Evolutionary conservation across 306 rosid genomes (phyloP).

Genomic region (Corylus heterophylla): DNA sequence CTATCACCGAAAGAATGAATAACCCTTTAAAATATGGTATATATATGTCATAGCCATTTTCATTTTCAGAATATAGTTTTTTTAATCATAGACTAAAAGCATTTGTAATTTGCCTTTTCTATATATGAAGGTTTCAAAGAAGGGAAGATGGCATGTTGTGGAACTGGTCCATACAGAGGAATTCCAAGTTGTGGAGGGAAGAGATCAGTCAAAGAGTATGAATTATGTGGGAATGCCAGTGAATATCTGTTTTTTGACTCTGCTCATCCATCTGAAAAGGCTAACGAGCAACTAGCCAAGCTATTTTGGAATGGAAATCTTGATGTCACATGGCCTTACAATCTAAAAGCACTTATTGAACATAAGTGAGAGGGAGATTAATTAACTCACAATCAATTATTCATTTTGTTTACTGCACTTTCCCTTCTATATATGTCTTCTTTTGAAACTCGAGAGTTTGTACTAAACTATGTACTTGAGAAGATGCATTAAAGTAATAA

Average conservation of each 20-base stretch:
- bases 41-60: neutral
- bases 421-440: too few relatives aligned
- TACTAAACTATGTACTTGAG: too few relatives aligned
- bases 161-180: constrained; percentile 43
- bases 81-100: too few relatives aligned
- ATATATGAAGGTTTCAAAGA: constrained; percentile 34
- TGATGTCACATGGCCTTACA: constrained; percentile 26
- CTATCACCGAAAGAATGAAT: constrained; percentile 4
- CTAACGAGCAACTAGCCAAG: constrained; percentile 23
- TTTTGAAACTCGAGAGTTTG: too few relatives aligned
- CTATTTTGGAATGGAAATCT: constrained; percentile 29
- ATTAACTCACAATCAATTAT: too few relatives aligned
- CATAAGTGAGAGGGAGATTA: neutral
- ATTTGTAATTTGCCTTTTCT: neutral
- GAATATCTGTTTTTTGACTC: constrained; percentile 42
- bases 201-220: constrained; percentile 22
- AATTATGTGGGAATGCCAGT: constrained; percentile 27
- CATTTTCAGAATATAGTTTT: neutral
- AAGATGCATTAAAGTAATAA: too few relatives aligned
- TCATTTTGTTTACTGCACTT: too few relatives aligned
- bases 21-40: constrained; percentile 42
- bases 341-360: constrained; percentile 29
- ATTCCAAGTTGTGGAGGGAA: constrained; percentile 40
- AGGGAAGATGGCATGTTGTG: constrained; percentile 43
- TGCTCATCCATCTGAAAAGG: constrained; percentile 35